A percentile compares a stretch with the other conserved stretches of the same genome.
Evolutionary conservation across 106 monocot species (phyloP).

Genomic region (Cymbidium sinense): DNA sequence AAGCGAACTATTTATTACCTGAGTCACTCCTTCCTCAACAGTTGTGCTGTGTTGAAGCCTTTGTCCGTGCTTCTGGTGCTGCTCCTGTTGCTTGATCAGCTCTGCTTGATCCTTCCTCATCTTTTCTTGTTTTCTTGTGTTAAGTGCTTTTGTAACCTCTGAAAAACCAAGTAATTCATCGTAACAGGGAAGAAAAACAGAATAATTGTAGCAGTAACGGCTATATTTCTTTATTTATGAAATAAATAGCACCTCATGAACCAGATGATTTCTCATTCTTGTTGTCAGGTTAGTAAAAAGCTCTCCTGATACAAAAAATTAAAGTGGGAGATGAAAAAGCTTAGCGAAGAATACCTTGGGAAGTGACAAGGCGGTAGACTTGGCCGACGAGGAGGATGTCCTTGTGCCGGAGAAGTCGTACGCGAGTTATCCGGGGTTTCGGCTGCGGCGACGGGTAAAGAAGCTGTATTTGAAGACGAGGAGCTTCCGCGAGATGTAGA

Average conservation of each 20-base stretch:
- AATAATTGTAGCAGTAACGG: neutral
- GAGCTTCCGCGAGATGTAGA: slow-evolving; percentile 6
- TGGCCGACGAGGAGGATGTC: slow-evolving; percentile 49
- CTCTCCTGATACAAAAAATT: neutral
- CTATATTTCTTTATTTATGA: too few species aligned
- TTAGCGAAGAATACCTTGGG: slow-evolving; percentile 22
- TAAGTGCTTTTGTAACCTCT: slow-evolving; percentile 67
- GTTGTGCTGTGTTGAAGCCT: neutral
- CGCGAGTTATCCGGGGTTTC: slow-evolving; percentile 28
- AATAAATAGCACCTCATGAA: too few species aligned
- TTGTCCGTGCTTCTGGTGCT: neutral
- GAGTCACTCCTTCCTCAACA: neutral
- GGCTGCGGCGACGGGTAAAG: neutral
- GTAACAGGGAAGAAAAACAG: neutral
- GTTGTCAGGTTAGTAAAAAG: too few species aligned
- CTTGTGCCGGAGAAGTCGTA: slow-evolving; percentile 41
- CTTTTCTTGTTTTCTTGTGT: slow-evolving; percentile 63
- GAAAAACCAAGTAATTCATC: neutral
- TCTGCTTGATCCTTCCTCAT: slow-evolving; percentile 27
- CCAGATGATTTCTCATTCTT: too few species aligned
- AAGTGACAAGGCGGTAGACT: slow-evolving; percentile 53
- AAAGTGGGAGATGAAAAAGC: neutral
- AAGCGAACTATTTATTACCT: neutral
- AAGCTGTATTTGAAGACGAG: neutral
- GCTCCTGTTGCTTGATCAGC: slow-evolving; percentile 16